A percentile compares a stretch with the other conserved stretches of the same genome.
These are phyloP conservation scores for Cardiospermum halicacabum DNA, from an alignment of 345 rosid genomes.

Conservation along the genomic window DNA sequence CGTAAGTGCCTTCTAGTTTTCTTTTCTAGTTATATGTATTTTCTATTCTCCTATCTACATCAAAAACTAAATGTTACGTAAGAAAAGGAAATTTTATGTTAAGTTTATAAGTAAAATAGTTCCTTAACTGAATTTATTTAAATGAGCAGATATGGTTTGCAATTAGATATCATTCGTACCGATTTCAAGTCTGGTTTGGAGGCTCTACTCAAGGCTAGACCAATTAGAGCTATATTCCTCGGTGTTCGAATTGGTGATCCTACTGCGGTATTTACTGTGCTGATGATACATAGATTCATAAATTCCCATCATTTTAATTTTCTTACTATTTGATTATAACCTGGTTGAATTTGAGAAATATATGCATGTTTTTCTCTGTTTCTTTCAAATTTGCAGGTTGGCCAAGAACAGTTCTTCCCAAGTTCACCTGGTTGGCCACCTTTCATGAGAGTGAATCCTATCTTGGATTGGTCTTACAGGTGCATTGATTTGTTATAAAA, in stretches of 20 bases:
- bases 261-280: slow-evolving; percentile 92
- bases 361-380: background rate
- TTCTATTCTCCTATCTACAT: background rate
- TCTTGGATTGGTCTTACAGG: slow-evolving; percentile 99
- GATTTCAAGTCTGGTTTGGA: slow-evolving; percentile 99
- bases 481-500: slow-evolving; percentile 18
- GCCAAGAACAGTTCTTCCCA: slow-evolving; percentile 98
- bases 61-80: background rate
- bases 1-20: slow-evolving; percentile 33
- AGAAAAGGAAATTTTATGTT: background rate
- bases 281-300: background rate
- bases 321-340: background rate
- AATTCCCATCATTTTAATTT: background rate
- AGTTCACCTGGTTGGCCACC: slow-evolving; percentile 99
- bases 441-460: slow-evolving; percentile 99
- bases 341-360: slow-evolving; percentile 9
- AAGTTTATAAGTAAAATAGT: background rate
- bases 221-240: slow-evolving; percentile 93
- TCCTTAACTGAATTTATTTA: slow-evolving; percentile 14
- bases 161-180: slow-evolving; percentile 67
- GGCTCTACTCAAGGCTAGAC: slow-evolving; percentile 65
- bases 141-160: slow-evolving; percentile 67
- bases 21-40: background rate
- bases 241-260: slow-evolving; percentile 99
- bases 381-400: slow-evolving; percentile 46